Evolutionary conservation across 1,139 yeast genomes (phyloP).

Genomic region (Blastobotrys malaysiensis): DNA sequence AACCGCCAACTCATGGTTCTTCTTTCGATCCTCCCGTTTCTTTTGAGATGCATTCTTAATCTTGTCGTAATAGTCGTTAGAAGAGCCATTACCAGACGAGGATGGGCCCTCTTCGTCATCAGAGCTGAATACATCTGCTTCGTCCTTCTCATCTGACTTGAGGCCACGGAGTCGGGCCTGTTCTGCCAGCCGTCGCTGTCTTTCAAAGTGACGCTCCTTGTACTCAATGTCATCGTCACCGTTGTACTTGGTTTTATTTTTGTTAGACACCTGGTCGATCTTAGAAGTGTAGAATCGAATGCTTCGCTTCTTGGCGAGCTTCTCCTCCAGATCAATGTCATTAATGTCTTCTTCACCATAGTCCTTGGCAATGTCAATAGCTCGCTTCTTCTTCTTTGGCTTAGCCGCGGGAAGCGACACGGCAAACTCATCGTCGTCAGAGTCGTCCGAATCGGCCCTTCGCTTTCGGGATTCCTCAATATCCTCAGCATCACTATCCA

Average conservation of each 20-base stretch:
- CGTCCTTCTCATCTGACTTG: conserved; percentile 54
- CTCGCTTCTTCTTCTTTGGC: conserved; percentile 33
- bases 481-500: conserved; percentile 17
- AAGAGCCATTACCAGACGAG: conserved; percentile 35
- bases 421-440: conserved; percentile 38
- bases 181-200: conserved; percentile 79
- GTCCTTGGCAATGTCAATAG: conserved; percentile 34
- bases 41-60: conserved; percentile 46
- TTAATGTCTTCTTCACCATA: conserved; percentile 59
- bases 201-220: conserved; percentile 79
- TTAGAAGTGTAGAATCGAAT: conserved; percentile 95
- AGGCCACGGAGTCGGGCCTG: conserved; percentile 86
- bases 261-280: conserved; percentile 68
- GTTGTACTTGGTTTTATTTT: conserved; percentile 49
- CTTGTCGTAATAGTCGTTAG: conserved; percentile 46
- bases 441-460: conserved; percentile 20
- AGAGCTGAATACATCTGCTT: conserved; percentile 41
- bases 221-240: conserved; percentile 96
- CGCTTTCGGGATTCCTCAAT: conserved; percentile 25
- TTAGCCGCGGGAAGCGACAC: conserved; percentile 49
- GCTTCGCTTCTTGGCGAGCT: conserved; percentile 72
- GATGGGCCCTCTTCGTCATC: conserved; percentile 28
- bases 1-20: conserved; percentile 67
- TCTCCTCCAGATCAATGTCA: conserved; percentile 82
- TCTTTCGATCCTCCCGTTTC: conserved; percentile 50